phyloP scores from a whole-genome alignment of 768 basidiomycete genomes.

The Macrocybe gigantea region DNA sequence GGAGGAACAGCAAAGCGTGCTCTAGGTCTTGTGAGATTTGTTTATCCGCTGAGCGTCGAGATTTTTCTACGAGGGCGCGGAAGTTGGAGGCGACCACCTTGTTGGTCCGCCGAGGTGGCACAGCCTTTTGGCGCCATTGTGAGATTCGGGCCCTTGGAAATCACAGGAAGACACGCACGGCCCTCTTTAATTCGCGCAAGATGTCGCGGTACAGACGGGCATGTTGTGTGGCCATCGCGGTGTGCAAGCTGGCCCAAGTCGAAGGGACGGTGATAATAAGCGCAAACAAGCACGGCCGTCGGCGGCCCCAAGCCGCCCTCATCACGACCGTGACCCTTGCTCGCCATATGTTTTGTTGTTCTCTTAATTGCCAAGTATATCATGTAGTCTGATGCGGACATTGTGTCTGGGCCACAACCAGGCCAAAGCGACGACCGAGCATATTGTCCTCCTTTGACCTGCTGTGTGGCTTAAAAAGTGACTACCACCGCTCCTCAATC shows the following conservation, averaged over 20 bases:
- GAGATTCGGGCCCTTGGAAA: not conserved
- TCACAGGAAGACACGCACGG: constrained; percentile 28
- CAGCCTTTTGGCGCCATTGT: constrained; percentile 16
- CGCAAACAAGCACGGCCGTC: not conserved
- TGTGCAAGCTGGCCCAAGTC: not conserved
- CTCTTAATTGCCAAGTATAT: no score
- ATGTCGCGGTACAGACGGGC: constrained; percentile 42
- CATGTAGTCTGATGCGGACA: no score
- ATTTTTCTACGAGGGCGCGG: constrained; percentile 47
- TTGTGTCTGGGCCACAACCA: no score
- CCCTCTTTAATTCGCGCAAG: constrained; percentile 48
- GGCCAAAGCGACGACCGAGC: not conserved
- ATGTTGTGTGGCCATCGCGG: constrained; percentile 24
- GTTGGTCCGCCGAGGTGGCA: constrained; percentile 32
- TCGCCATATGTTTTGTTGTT: not conserved
- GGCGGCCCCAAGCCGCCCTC: not conserved
- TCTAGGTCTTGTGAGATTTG: constrained; percentile 42
- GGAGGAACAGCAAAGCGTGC: constrained; percentile 61
- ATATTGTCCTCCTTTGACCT: no score
- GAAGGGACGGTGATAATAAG: constrained; percentile 1
- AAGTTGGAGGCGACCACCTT: constrained; percentile 40
- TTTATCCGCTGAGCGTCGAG: constrained; percentile 18
- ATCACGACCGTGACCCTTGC: not conserved
- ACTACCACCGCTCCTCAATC: no score
- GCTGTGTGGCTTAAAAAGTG: no score